These are phyloP conservation scores for Candida loeiensis DNA, from an alignment of 805 yeast species.

Conservation along the genomic window DNA sequence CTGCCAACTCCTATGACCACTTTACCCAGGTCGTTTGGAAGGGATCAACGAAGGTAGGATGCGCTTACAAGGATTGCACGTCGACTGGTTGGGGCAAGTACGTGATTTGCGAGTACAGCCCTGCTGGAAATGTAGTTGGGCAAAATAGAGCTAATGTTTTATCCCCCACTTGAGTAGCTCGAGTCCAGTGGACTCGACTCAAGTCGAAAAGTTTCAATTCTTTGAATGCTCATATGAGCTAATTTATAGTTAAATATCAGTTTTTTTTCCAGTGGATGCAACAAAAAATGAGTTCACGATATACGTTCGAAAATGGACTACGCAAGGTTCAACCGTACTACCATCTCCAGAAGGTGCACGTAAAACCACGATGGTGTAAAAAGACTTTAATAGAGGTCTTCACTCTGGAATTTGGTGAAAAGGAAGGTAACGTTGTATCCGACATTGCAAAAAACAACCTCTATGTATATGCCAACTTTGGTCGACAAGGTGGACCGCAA, in stretches of 20 bases:
- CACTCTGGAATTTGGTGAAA: constrained; percentile 33
- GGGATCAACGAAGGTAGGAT: constrained; percentile 26
- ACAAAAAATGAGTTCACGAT: constrained; percentile 1
- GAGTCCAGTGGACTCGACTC: not conserved
- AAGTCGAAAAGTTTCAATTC: not conserved
- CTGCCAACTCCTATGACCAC: constrained; percentile 27
- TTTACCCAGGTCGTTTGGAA: constrained; percentile 33
- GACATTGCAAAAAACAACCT: constrained; percentile 25
- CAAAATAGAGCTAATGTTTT: constrained; percentile 25
- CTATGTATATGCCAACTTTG: constrained; percentile 23
- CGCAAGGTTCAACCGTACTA: constrained; percentile 37
- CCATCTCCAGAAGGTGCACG: constrained; percentile 27
- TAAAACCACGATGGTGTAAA: constrained; percentile 39
- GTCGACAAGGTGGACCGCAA: constrained; percentile 15
- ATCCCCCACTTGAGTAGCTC: constrained; percentile 12
- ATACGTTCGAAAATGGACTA: constrained; percentile 25
- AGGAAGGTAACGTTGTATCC: constrained; percentile 16
- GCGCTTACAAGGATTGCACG: constrained; percentile 32
- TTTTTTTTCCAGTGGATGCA: not conserved
- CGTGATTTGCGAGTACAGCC: constrained; percentile 32
- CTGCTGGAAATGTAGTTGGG: constrained; percentile 36
- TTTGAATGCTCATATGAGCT: not conserved
- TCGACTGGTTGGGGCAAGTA: constrained; percentile 31
- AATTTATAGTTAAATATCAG: not conserved
- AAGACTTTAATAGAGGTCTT: constrained; percentile 29